Conservation (phyloP, 2,329 filamentous ascomycete genomes). For the Ilyonectria destructans region DNA sequence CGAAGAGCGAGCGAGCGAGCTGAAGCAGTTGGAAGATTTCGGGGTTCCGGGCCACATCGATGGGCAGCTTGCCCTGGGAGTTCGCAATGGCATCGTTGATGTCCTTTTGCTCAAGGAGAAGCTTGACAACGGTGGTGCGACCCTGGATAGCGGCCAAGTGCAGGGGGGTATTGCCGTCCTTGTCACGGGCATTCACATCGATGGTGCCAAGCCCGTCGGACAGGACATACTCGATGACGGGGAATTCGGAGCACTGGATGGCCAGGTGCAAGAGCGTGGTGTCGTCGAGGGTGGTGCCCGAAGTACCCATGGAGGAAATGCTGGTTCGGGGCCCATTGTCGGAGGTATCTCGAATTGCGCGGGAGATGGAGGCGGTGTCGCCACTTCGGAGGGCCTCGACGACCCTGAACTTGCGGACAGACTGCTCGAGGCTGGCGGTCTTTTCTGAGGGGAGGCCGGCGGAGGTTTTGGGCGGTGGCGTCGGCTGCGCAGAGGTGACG, state of each 20-base stretch:
- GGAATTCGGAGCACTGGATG: conserved; percentile 93
- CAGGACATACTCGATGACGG: conserved; percentile 95
- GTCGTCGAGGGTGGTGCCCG: conserved; percentile 75
- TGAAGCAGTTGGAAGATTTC: conserved; percentile 98
- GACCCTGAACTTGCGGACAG: conserved; percentile 92
- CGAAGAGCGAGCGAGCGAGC: conserved; percentile 89
- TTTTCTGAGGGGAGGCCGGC: conserved; percentile 59
- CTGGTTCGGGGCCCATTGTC: conserved; percentile 69
- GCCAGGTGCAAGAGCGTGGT: conserved; percentile 94
- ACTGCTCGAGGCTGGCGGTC: conserved; percentile 84
- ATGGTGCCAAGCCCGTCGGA: conserved; percentile 78
- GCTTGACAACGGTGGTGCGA: conserved; percentile 83
- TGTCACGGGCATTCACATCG: conserved; percentile 92
- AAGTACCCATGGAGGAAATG: conserved; percentile 68
- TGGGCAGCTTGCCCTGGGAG: conserved; percentile 85
- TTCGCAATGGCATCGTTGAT: conserved; percentile 94
- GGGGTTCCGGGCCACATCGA: conserved; percentile 91
- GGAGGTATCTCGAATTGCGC: conserved; percentile 81
- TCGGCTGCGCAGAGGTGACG: conserved; percentile 54
- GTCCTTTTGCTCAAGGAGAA: conserved; percentile 85
- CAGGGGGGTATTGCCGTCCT: conserved; percentile 94
- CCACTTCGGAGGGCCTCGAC: conserved; percentile 94
- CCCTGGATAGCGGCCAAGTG: conserved; percentile 91
- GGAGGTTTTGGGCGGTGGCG: conserved; percentile 44
- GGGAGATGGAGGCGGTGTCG: conserved; percentile 91